Evolutionary conservation across 805 yeast species (phyloP).

Genomic region (Candida succiphila): DNA sequence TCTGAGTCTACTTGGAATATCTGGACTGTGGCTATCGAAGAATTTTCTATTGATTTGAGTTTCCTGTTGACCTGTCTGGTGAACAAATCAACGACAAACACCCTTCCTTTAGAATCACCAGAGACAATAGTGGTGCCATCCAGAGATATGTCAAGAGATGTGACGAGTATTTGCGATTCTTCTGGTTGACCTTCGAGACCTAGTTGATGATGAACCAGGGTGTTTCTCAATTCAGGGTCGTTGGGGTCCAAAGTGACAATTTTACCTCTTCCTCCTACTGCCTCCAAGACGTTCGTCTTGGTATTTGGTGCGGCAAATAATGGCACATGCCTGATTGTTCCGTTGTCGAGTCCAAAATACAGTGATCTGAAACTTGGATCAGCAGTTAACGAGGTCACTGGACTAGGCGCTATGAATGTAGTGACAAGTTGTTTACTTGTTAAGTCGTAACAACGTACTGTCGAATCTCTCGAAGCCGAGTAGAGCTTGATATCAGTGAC

Average conservation of each 20-base stretch:
- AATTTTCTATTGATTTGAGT: constrained; percentile 27
- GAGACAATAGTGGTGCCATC: constrained; percentile 68
- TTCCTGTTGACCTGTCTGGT: constrained; percentile 60
- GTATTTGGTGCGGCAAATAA: constrained; percentile 31
- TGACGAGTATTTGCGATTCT: constrained; percentile 26
- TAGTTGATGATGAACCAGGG: constrained; percentile 44
- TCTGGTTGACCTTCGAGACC: constrained; percentile 1
- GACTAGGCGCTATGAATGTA: constrained; percentile 59
- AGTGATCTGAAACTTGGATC: constrained; percentile 77
- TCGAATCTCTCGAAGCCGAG: constrained; percentile 65
- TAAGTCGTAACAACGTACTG: constrained; percentile 63
- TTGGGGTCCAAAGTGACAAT: constrained; percentile 39
- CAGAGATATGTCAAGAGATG: constrained; percentile 48
- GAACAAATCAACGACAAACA: constrained; percentile 56
- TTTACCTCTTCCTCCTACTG: constrained; percentile 49
- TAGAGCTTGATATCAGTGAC: constrained; percentile 52
- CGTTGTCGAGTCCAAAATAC: constrained; percentile 61
- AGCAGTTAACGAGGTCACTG: constrained; percentile 45
- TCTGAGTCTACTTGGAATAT: constrained; percentile 4
- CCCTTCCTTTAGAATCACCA: constrained; percentile 67
- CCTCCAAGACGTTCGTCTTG: constrained; percentile 32
- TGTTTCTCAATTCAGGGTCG: constrained; percentile 37
- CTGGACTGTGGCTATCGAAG: constrained; percentile 6
- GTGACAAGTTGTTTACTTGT: constrained; percentile 36
- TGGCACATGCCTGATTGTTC: constrained; percentile 47